Conservation (phyloP, 495 filamentous ascomycete species). For the Aspergillus sclerotiicarbonarius region DNA sequence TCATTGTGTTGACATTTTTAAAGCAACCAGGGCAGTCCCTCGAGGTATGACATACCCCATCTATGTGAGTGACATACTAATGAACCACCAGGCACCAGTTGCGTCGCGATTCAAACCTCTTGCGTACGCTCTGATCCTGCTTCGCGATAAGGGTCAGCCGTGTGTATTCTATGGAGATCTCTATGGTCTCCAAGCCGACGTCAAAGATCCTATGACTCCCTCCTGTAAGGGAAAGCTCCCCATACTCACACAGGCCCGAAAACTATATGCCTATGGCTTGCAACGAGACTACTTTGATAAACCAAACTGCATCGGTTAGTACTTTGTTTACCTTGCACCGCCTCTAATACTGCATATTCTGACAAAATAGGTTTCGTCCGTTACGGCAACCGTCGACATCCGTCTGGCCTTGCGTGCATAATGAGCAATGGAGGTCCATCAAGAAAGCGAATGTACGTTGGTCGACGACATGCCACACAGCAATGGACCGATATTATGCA, state of each 20-base stretch:
- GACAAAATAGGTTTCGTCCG: slow-evolving; percentile 54
- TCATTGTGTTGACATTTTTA: neutral
- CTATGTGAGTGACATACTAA: slow-evolving; percentile 9
- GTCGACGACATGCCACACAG: slow-evolving; percentile 53
- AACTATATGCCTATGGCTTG: slow-evolving; percentile 65
- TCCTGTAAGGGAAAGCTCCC: slow-evolving; percentile 60
- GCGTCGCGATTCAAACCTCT: slow-evolving; percentile 57
- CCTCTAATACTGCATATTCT: neutral
- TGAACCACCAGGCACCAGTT: slow-evolving; percentile 42
- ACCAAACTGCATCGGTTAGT: slow-evolving; percentile 59
- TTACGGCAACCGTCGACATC: slow-evolving; percentile 53
- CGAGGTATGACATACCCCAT: slow-evolving; percentile 33
- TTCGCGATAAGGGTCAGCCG: slow-evolving; percentile 62
- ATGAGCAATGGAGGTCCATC: slow-evolving; percentile 51
- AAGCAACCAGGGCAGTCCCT: slow-evolving; percentile 62
- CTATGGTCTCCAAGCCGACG: slow-evolving; percentile 59
- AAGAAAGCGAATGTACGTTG: slow-evolving; percentile 62
- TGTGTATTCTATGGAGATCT: slow-evolving; percentile 75
- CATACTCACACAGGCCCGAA: slow-evolving; percentile 60
- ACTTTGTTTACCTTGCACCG: neutral
- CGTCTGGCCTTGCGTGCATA: slow-evolving; percentile 56
- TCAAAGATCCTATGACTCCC: slow-evolving; percentile 50
- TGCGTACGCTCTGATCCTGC: slow-evolving; percentile 63
- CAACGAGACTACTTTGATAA: slow-evolving; percentile 70
- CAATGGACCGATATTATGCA: slow-evolving; percentile 62